Evolutionary conservation across 192 early-diverging fungal species (phyloP).

Genomic region (Chytriomyces sp.): DNA sequence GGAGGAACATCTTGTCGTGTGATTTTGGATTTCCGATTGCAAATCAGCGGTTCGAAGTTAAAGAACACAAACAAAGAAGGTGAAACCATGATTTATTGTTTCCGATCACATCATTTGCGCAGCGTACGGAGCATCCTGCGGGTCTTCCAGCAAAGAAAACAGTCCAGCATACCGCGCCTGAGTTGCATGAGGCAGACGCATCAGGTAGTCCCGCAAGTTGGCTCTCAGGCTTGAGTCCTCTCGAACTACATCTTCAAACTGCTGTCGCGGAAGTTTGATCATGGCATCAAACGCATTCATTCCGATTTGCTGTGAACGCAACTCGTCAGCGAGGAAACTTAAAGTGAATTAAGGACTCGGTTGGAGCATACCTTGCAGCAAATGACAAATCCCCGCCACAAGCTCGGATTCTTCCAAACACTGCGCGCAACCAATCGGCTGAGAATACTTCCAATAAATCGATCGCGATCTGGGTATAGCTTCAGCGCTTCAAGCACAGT

Average conservation of each 20-base stretch:
- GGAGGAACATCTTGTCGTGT: neutral
- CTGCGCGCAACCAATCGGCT: slow-evolving; percentile 66
- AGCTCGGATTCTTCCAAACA: slow-evolving; percentile 68
- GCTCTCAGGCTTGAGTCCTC: slow-evolving; percentile 34
- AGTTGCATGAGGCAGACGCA: slow-evolving; percentile 31
- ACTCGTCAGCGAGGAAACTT: neutral
- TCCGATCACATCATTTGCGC: neutral
- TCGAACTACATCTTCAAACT: slow-evolving; percentile 41
- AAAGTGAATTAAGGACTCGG: neutral
- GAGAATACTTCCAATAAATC: slow-evolving; percentile 65
- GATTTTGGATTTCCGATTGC: neutral
- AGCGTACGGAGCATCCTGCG: neutral
- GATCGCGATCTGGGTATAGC: slow-evolving; percentile 64
- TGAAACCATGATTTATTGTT: neutral
- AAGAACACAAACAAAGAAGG: too few relatives aligned
- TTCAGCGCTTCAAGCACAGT: slow-evolving; percentile 73
- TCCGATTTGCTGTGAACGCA: slow-evolving; percentile 14
- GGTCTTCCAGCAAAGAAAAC: slow-evolving; percentile 28
- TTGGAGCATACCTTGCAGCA: slow-evolving; percentile 58
- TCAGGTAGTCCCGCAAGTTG: slow-evolving; percentile 35
- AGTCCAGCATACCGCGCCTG: slow-evolving; percentile 11
- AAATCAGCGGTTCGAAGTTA: too few relatives aligned
- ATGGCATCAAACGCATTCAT: slow-evolving; percentile 38
- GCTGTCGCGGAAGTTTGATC: slow-evolving; percentile 38
- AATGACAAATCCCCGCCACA: slow-evolving; percentile 80